Percentiles rank a stretch among this genome's conserved stretches.
These are phyloP conservation scores for Phaeosphaeriaceae sp. DNA, from an alignment of 2,329 filamentous ascomycete genomes.

Conservation along the genomic window DNA sequence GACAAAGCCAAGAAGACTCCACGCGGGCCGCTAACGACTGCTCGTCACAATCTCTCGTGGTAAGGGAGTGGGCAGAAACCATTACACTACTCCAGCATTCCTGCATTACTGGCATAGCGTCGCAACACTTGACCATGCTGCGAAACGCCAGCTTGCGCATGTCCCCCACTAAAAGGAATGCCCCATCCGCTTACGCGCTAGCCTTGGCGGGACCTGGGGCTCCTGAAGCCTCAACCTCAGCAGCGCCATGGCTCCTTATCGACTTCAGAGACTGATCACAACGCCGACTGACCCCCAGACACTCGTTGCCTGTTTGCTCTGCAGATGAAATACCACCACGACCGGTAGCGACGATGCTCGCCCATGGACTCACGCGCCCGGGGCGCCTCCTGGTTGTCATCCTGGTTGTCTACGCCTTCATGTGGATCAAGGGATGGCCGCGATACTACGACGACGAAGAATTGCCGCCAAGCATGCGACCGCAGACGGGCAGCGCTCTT, in stretches of 20 bases:
- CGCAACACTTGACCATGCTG: too few species aligned
- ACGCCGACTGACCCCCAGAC: background rate
- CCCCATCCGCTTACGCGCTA: background rate
- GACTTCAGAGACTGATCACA: background rate
- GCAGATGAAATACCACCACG: conserved; percentile 12
- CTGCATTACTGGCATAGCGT: too few species aligned
- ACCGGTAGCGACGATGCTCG: conserved; percentile 31
- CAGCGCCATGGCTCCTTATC: background rate
- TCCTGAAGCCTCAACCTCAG: background rate
- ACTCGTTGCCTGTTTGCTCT: background rate
- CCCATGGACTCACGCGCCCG: conserved; percentile 29
- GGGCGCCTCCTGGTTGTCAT: conserved; percentile 28
- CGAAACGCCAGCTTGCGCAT: background rate
- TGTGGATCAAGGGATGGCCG: conserved; percentile 44
- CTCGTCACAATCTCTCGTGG: too few species aligned
- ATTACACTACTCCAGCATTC: too few species aligned
- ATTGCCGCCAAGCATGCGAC: conserved; percentile 28
- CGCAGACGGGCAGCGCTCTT: conserved; percentile 17
- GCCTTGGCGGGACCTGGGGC: background rate
- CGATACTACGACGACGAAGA: conserved; percentile 42
- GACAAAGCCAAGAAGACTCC: too few species aligned
- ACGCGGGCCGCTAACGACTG: too few species aligned
- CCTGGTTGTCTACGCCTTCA: conserved; percentile 32
- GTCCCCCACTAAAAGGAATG: background rate
- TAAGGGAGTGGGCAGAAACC: too few species aligned